phyloP scores from a whole-genome alignment of 1,284 basidiomycete species.

The Wolfiporia cocos region DNA sequence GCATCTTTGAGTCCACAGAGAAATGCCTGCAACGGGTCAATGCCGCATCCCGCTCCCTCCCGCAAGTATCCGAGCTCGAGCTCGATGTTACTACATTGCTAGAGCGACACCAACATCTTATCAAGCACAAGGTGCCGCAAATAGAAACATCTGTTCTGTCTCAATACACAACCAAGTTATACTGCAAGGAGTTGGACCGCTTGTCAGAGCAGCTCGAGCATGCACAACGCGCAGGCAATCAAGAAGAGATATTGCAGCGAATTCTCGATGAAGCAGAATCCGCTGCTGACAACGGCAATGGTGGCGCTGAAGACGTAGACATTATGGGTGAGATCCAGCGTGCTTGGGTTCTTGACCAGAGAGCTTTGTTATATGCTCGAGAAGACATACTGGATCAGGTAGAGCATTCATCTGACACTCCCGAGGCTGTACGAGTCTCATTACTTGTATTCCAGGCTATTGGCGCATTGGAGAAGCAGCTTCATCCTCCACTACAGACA shows the following conservation, averaged over 20 bases:
- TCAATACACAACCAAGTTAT: too few relatives aligned
- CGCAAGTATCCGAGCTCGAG: slow-evolving; percentile 3
- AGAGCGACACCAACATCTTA: slow-evolving; percentile 7
- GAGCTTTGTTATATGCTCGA: slow-evolving; percentile 13
- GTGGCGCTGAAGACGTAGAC: slow-evolving; percentile 4
- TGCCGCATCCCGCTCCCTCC: slow-evolving; percentile 1
- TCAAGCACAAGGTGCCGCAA: not conserved
- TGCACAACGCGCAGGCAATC: not conserved
- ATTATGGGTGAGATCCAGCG: slow-evolving; percentile 13
- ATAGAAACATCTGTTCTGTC: too few relatives aligned
- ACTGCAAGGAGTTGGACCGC: slow-evolving; percentile 11
- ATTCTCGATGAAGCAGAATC: not conserved
- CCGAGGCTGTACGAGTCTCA: too few relatives aligned
- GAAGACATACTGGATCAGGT: slow-evolving; percentile 17
- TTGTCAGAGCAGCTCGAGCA: slow-evolving; percentile 7
- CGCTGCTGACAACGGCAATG: not conserved
- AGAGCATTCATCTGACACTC: not conserved
- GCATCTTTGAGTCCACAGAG: slow-evolving; percentile 1
- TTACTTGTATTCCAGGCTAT: slow-evolving; percentile 9
- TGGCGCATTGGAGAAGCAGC: slow-evolving; percentile 6
- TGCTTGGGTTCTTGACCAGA: slow-evolving; percentile 19
- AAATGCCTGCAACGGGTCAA: slow-evolving; percentile 1
- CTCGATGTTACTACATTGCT: slow-evolving; percentile 6
- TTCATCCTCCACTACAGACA: slow-evolving; percentile 11
- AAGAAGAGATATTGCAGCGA: not conserved